Percentiles rank a stretch among this genome's conserved stretches.
Conservation (phyloP, 345 rosid genomes). For the Eucalyptus paniculata region DNA sequence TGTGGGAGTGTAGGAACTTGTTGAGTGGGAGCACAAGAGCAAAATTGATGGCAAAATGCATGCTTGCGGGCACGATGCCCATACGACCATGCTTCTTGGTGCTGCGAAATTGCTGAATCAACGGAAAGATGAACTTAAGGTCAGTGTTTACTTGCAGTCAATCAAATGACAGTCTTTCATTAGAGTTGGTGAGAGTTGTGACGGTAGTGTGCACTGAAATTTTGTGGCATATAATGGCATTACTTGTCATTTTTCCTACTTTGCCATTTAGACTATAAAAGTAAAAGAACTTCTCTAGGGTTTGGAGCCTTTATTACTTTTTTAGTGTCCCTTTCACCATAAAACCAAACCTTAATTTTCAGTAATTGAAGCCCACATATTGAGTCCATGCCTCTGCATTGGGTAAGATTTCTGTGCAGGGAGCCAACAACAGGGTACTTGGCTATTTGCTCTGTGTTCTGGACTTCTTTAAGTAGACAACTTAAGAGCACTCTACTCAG, state of each 20-base stretch:
- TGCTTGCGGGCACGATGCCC: slow-evolving; percentile 81
- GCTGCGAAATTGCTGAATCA: slow-evolving; percentile 79
- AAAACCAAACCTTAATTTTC: not conserved
- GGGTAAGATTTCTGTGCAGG: not conserved
- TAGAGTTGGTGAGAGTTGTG: not conserved
- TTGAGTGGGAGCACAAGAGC: slow-evolving; percentile 84
- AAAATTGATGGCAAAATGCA: slow-evolving; percentile 77
- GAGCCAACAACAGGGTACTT: not conserved
- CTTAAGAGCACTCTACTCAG: not conserved
- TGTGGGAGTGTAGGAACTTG: slow-evolving; percentile 39
- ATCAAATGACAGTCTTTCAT: not conserved
- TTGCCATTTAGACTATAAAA: not conserved
- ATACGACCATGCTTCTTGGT: slow-evolving; percentile 84
- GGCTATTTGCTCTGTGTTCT: not conserved
- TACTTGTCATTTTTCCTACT: not conserved
- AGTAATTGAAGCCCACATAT: not conserved
- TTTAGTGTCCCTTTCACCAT: not conserved
- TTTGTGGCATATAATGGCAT: not conserved
- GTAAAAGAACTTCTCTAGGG: not conserved
- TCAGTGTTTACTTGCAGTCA: slow-evolving; percentile 5
- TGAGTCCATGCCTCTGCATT: not conserved
- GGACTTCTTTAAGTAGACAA: not conserved
- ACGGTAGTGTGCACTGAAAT: not conserved
- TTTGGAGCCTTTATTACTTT: not conserved
- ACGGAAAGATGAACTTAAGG: slow-evolving; percentile 52